Evolutionary conservation across 805 yeast species (phyloP).

Genomic region (Metschnikowia chrysomelidarum): DNA sequence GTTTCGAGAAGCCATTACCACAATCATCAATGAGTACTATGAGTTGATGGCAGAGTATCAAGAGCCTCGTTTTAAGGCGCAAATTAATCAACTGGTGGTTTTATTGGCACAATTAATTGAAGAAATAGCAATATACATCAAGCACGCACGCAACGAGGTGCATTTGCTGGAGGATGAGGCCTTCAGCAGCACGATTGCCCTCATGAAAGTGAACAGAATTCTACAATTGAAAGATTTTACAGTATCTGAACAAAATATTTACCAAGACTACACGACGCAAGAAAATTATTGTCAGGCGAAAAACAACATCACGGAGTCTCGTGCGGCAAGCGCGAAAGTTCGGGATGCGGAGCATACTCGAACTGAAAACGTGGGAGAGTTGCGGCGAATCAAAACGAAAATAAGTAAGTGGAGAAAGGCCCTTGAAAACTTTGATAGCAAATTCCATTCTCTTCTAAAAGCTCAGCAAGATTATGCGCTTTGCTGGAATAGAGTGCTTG

Average conservation of each 20-base stretch:
- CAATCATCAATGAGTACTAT: conserved; percentile 6
- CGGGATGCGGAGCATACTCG: background rate
- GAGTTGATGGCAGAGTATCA: background rate
- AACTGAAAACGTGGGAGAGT: background rate
- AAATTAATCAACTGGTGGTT: conserved; percentile 1
- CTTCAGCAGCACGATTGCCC: conserved; percentile 11
- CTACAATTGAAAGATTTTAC: conserved; percentile 10
- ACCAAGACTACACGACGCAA: conserved; percentile 9
- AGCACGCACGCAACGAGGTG: background rate
- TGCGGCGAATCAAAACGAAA: conserved; percentile 1
- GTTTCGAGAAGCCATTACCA: conserved; percentile 7
- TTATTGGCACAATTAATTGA: conserved; percentile 7
- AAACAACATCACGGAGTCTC: conserved; percentile 3
- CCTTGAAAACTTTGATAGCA: conserved; percentile 1
- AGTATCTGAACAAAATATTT: conserved; percentile 1
- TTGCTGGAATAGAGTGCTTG: conserved; percentile 7
- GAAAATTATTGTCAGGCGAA: background rate
- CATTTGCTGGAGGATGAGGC: conserved; percentile 9
- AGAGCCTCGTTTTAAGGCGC: background rate
- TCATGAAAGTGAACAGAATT: conserved; percentile 13
- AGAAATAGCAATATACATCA: conserved; percentile 5
- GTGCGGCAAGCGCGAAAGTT: conserved; percentile 1
- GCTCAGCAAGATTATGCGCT: conserved; percentile 2
- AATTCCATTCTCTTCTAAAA: conserved; percentile 1
- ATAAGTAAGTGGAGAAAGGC: background rate